Base-by-base conservation (phyloP, 345 rosid species). In the Hibiscus trionum region DNA sequence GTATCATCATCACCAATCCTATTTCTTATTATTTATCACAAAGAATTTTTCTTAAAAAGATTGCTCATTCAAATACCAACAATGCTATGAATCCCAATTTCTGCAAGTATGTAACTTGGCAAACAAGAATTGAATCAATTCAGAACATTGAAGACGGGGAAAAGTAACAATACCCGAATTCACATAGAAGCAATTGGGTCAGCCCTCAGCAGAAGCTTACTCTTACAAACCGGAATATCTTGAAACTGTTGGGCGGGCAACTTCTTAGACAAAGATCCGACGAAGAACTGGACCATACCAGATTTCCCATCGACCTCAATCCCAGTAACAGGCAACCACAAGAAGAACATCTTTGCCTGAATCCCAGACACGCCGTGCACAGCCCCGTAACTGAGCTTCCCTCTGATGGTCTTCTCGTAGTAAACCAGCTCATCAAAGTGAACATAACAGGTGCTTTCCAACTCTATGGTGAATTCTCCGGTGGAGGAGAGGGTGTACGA, bases 271-370 rank as follows among this genome's bases (percentile, higher is more conserved):
- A 91, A 57, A 57, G 87, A 59, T 10, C 98, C 98, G 5, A 87
- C 97, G 76, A 82, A 88, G 88, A 93, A 86, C n/a, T 82, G 84
- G 33, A 93, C 67, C 77, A 68, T 80, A 29, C 71, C 88, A 0
- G 87, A 75, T 65, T 71, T 78, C 24, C 66, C 60, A 39, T 80
- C 82, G 17, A 72, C 84, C 77, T 80, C 76, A 70, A 94, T 94
- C 60, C 78, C 88, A 17, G 86, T 85, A 29, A 91, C 86, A 0
- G 96, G 31, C 8, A 88, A 39, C 98, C 95, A 93, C 1, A 91
- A 0, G 73, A 90, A 90, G 7, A 75, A 75, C 76, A 86, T 84
- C 82, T 88, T 84, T 6, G 97, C 93, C 71, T 81, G 81, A 70
- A 93, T 91, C 17, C 97, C 97, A 8, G 73, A 75, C 39, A 84